Base-by-base conservation (phyloP, 2,329 filamentous ascomycete species). In the Chaetomiaceae sp. region DNA sequence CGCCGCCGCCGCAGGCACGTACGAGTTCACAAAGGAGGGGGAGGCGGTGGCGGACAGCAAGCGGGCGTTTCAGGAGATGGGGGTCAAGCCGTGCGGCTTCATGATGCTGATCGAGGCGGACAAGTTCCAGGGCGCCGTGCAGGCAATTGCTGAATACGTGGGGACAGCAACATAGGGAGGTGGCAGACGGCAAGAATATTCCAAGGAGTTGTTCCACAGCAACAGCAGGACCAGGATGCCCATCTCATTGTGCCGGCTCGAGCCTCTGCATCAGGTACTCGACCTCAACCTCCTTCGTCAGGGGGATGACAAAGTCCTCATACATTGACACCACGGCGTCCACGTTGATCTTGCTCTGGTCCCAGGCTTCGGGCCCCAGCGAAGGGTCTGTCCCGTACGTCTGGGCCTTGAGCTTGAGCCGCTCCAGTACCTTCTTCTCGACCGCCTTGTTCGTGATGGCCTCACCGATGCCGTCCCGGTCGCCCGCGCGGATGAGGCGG, bases 231-330 rank as follows among this genome's bases (percentile, higher is more conserved):
- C 22, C 12, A 15, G 12, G 29, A 30, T 30, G 11, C 14, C 14
- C 48, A 44, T 49, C 45, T 45, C 47, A 60, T 54, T 62, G 63
- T 44, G 34, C 45, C 32, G 50, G 50, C 43, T 80, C 79, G 44
- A 98, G 71, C 53, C 93, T 79, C 68, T 97, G 88, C 88, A 98
- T 95, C 57, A 98, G 73, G 65, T 98, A 98, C 59, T 98, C 93
- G 9, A 98, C 89, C 73, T 98, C 93, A 33, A 98, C 91, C 54
- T 89, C 85, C 68, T 98, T 98, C n/a, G 93, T 98, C 65, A 97
- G 68, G 0, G 93, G 93, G 58, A 98, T 98, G 50, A 98, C 90
- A 68, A 86, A 87, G 65, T 95, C 79, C 75, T 81, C 81, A 70
- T 95, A 95, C 84, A 95, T 91, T 53, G 77, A 75, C 42, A 95